phyloP scores from a whole-genome alignment of 129 eudicot genomes.

The Flaveria ramosissima region DNA sequence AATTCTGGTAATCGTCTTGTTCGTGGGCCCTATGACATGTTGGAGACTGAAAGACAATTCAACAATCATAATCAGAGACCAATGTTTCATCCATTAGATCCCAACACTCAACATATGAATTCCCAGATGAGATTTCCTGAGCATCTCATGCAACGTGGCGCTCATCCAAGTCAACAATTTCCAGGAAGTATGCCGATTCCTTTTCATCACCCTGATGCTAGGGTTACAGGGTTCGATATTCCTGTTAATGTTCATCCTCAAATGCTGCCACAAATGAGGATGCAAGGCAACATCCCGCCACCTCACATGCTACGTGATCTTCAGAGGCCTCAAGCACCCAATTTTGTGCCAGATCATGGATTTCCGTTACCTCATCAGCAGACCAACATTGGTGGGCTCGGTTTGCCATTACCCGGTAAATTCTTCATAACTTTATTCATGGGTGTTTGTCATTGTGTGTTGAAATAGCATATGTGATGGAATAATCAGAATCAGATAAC shows the following conservation, averaged over 20 bases:
- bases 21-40: slow-evolving; percentile 52
- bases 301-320: slow-evolving; percentile 54
- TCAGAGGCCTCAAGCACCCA: slow-evolving; percentile 55
- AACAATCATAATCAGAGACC: slow-evolving; percentile 53
- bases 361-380: slow-evolving; percentile 63
- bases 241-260: slow-evolving; percentile 59
- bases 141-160: slow-evolving; percentile 47
- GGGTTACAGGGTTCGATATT: slow-evolving; percentile 64
- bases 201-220: slow-evolving; percentile 54
- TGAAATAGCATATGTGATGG: not conserved
- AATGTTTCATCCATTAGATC: slow-evolving; percentile 53
- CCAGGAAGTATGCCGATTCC: slow-evolving; percentile 38
- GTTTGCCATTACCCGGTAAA: slow-evolving; percentile 72
- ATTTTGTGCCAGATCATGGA: slow-evolving; percentile 65
- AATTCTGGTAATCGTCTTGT: slow-evolving; percentile 46
- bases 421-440: not conserved
- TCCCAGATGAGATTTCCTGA: slow-evolving; percentile 73
- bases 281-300: slow-evolving; percentile 59
- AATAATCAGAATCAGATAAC: not conserved
- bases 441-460: not conserved
- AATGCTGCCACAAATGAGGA: slow-evolving; percentile 73
- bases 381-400: slow-evolving; percentile 53
- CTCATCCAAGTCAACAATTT: slow-evolving; percentile 55
- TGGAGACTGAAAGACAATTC: slow-evolving; percentile 50
- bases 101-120: slow-evolving; percentile 35